Percentiles rank a stretch among this genome's conserved stretches.
phyloP scores from a whole-genome alignment of 257 asterid genomes.

The Linaria vulgaris region DNA sequence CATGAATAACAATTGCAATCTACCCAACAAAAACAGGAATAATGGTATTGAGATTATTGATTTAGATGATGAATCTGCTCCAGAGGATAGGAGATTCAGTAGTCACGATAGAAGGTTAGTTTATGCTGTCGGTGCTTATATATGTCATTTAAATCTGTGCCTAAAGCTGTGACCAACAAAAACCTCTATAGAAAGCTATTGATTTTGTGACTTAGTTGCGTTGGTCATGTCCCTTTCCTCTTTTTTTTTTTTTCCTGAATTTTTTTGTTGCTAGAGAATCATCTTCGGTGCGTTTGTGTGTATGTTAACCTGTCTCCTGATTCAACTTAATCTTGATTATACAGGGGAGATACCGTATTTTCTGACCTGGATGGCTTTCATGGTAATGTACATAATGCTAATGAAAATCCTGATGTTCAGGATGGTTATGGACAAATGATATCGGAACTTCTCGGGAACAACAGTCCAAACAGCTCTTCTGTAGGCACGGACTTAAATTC shows the following conservation, averaged over 20 bases:
- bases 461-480: conserved; percentile 65
- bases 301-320: conserved; percentile 12
- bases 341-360: conserved; percentile 67
- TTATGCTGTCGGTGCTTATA: conserved; percentile 10
- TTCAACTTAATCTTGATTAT: conserved; percentile 20
- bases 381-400: conserved; percentile 50
- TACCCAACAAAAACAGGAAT: conserved; percentile 44
- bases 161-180: too few relatives aligned
- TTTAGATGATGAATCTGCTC: conserved; percentile 75
- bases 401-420: conserved; percentile 53
- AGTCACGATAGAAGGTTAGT: conserved; percentile 65
- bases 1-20: conserved; percentile 42
- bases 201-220: conserved; percentile 4
- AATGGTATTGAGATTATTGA: conserved; percentile 86
- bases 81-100: conserved; percentile 49
- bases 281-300: conserved; percentile 21
- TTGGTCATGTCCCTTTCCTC: conserved; percentile 11
- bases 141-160: not conserved
- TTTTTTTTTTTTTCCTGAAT: conserved; percentile 10
- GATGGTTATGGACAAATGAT: conserved; percentile 89
- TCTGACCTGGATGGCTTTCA: conserved; percentile 67
- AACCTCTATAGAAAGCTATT: not conserved
- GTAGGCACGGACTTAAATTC: conserved; percentile 61
- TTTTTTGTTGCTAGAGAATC: conserved; percentile 6
- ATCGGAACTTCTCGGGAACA: conserved; percentile 77